phyloP scores from a whole-genome alignment of 1,284 basidiomycete species.

The Melampsora medusae region DNA sequence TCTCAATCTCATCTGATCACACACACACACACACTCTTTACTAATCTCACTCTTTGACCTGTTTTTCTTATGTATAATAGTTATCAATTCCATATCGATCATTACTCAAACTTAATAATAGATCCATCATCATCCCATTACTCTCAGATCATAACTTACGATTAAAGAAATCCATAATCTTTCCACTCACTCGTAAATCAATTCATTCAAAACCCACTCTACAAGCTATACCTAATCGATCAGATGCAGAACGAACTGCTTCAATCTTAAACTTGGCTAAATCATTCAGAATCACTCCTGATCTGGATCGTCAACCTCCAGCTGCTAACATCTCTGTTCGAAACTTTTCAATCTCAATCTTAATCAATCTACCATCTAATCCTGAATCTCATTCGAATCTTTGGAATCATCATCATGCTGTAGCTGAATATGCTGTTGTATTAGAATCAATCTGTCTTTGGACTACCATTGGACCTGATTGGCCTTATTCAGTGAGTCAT shows the following conservation, averaged over 20 bases:
- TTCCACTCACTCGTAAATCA: conserved; percentile 38
- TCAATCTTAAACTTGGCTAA: conserved; percentile 39
- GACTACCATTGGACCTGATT: conserved; percentile 32
- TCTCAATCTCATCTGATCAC: not conserved
- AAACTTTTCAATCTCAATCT: conserved; percentile 36
- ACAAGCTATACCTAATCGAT: conserved; percentile 9
- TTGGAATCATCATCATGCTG: not conserved
- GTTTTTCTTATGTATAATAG: not conserved
- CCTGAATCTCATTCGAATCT: not conserved
- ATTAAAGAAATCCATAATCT: conserved; percentile 16
- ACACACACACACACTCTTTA: too few species aligned
- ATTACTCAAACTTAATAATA: conserved; percentile 1
- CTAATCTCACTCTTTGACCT: not conserved
- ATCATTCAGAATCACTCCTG: conserved; percentile 4
- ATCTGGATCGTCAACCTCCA: not conserved
- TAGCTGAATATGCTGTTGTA: conserved; percentile 37
- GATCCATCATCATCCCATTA: conserved; percentile 23
- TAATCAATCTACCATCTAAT: conserved; percentile 9
- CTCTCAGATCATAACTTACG: conserved; percentile 24
- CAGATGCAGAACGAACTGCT: conserved; percentile 6
- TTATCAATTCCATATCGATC: conserved; percentile 20
- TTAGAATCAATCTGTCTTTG: conserved; percentile 34
- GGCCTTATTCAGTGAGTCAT: conserved; percentile 40
- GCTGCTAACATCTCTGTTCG: conserved; percentile 22
- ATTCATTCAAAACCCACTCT: conserved; percentile 20